These are phyloP conservation scores for Fraxinus anomala DNA, from an alignment of 257 asterid species.

Conservation along the genomic window DNA sequence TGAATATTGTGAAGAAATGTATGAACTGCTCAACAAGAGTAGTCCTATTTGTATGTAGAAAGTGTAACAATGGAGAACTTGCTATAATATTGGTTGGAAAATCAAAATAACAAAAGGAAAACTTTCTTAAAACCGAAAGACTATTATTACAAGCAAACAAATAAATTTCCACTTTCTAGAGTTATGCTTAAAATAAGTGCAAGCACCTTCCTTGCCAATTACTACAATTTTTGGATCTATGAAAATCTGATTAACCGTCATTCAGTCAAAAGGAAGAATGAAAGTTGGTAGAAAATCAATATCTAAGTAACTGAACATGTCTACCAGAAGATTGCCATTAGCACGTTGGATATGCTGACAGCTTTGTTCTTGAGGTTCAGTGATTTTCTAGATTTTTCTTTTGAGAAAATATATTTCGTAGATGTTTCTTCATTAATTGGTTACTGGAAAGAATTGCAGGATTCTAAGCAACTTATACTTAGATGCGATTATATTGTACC, in stretches of 20 bases:
- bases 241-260: constrained; percentile 9
- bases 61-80: not conserved
- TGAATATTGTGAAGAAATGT: not conserved
- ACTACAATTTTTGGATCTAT: constrained; percentile 1
- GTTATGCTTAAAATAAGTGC: not conserved
- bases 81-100: not conserved
- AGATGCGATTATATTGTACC: constrained; percentile 5
- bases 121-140: not conserved
- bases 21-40: not conserved
- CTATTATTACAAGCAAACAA: not conserved
- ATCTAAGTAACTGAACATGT: constrained; percentile 14
- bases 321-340: constrained; percentile 9
- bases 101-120: not conserved
- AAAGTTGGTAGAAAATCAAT: not conserved
- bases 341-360: constrained; percentile 3
- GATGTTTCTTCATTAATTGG: not conserved
- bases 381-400: constrained; percentile 7
- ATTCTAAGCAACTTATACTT: not conserved
- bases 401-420: not conserved
- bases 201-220: not conserved
- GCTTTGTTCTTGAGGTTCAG: constrained; percentile 13
- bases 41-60: not conserved
- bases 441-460: not conserved
- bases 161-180: not conserved
- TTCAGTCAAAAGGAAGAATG: constrained; percentile 2